Conservation (phyloP, 257 asterid genomes). For the Salvia hispanica region DNA sequence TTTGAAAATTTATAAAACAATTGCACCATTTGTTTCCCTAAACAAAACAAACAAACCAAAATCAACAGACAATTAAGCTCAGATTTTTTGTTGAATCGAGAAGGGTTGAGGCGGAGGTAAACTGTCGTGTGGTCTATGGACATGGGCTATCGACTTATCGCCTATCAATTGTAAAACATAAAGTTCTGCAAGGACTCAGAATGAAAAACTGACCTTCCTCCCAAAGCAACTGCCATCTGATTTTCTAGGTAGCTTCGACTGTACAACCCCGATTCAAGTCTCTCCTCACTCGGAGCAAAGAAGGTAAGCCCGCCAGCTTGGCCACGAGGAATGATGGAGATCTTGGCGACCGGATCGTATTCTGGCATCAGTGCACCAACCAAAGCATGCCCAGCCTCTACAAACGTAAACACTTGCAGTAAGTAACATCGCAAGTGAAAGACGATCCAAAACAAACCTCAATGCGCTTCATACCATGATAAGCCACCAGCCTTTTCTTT, state of each 20-base stretch:
- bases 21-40: no score
- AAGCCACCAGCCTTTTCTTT: slow-evolving; percentile 90
- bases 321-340: slow-evolving; percentile 98
- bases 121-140: no score
- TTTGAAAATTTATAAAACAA: no score
- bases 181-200: not conserved
- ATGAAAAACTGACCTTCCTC: slow-evolving; percentile 74
- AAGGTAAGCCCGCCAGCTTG: slow-evolving; percentile 99
- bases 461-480: slow-evolving; percentile 59
- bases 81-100: no score
- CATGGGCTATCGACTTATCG: no score
- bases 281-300: slow-evolving; percentile 98
- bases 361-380: slow-evolving; percentile 99
- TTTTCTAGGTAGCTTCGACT: slow-evolving; percentile 96
- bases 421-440: slow-evolving; percentile 3
- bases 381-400: slow-evolving; percentile 99
- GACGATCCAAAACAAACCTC: not conserved
- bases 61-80: no score
- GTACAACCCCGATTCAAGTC: slow-evolving; percentile 95
- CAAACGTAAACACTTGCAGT: slow-evolving; percentile 3
- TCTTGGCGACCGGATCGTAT: slow-evolving; percentile 97
- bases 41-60: no score
- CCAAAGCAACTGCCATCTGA: slow-evolving; percentile 99
- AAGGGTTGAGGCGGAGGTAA: no score
- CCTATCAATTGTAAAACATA: not conserved